phyloP scores from a whole-genome alignment of 2,329 filamentous ascomycete species.

The Ophiostoma novo-ulmi region DNA sequence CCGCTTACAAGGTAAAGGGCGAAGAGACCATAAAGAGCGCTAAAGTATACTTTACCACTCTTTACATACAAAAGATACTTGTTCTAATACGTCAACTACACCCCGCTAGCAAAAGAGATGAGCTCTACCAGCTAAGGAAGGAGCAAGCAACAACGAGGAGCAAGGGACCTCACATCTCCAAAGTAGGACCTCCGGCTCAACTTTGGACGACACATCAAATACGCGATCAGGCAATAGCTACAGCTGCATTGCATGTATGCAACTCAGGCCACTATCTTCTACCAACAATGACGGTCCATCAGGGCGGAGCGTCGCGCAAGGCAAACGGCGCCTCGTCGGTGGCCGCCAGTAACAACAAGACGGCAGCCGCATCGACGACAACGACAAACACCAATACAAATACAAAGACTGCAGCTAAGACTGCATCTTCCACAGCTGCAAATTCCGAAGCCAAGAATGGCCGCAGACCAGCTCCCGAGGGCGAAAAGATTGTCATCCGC shows the following conservation, averaged over 20 bases:
- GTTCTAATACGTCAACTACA: background rate
- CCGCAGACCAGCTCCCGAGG: conserved; percentile 38
- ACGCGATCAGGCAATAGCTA: background rate
- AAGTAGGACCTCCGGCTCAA: background rate
- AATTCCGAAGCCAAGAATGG: background rate
- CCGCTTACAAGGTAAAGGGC: conserved; percentile 11
- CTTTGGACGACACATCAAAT: background rate
- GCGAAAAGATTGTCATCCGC: conserved; percentile 79
- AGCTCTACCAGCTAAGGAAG: background rate
- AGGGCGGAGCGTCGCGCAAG: conserved; percentile 35
- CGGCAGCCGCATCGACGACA: background rate
- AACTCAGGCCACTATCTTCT: background rate
- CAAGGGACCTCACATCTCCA: background rate
- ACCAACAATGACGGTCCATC: conserved; percentile 27
- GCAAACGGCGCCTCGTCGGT: conserved; percentile 50
- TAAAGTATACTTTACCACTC: background rate
- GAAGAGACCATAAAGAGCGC: background rate
- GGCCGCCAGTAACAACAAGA: conserved; percentile 26
- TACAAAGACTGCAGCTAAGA: background rate
- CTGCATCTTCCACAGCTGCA: background rate
- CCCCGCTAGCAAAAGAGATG: conserved; percentile 3
- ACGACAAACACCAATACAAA: background rate
- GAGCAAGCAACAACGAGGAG: background rate
- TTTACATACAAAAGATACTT: background rate
- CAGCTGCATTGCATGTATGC: background rate